These are phyloP conservation scores for Meira miltonrushii DNA, from an alignment of 1,284 basidiomycete genomes.

Conservation along the genomic window DNA sequence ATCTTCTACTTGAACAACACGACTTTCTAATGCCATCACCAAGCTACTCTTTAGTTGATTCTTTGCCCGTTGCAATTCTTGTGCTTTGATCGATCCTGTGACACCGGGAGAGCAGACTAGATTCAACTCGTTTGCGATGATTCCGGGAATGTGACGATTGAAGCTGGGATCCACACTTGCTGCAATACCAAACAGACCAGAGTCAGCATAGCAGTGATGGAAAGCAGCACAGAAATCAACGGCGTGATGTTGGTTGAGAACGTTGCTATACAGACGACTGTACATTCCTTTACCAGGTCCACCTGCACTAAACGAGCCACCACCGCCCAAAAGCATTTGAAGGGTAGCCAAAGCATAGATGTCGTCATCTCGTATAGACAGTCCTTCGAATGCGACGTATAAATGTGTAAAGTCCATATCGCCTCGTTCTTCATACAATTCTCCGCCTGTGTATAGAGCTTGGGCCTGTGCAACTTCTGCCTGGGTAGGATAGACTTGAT, in stretches of 20 bases:
- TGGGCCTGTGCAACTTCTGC: constrained; percentile 16
- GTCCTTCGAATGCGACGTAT: constrained; percentile 86
- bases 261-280: constrained; percentile 91
- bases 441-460: constrained; percentile 79
- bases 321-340: constrained; percentile 90
- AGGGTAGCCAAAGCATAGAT: constrained; percentile 91
- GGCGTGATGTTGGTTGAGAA: constrained; percentile 87
- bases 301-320: constrained; percentile 88
- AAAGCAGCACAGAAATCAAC: constrained; percentile 96
- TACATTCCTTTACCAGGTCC: constrained; percentile 99
- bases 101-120: constrained; percentile 39
- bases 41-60: constrained; percentile 91
- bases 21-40: constrained; percentile 91
- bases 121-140: constrained; percentile 74
- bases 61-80: constrained; percentile 79
- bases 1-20: constrained; percentile 66
- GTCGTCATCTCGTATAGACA: constrained; percentile 86
- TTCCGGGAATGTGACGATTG: constrained; percentile 67
- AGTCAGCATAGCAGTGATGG: constrained; percentile 95
- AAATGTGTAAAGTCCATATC: constrained; percentile 83
- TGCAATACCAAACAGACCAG: constrained; percentile 86
- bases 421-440: constrained; percentile 61
- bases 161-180: constrained; percentile 74
- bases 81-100: constrained; percentile 58
- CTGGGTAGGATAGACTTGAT: background rate